Conservation (phyloP, 2,329 filamentous ascomycete species). For the Cyanodermella asteris region DNA sequence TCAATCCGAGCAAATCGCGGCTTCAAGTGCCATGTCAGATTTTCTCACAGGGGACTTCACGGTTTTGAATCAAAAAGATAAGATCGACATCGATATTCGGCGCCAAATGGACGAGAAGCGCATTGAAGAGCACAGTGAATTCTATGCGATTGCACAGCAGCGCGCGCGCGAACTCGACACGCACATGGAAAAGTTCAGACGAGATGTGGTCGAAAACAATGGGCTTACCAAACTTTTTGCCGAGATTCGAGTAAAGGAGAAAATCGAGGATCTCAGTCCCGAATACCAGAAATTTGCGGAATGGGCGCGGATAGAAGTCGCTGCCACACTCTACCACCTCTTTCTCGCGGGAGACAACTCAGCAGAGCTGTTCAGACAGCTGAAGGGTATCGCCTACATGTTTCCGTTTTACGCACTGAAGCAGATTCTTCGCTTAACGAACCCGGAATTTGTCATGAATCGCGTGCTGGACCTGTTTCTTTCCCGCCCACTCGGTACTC, state of each 20-base stretch:
- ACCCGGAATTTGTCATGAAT: conserved; percentile 94
- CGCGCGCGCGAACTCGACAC: conserved; percentile 83
- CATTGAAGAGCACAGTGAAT: conserved; percentile 76
- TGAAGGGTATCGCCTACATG: conserved; percentile 81
- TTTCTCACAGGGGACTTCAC: conserved; percentile 60
- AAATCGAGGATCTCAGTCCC: conserved; percentile 68
- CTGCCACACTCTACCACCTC: conserved; percentile 86
- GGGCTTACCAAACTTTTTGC: conserved; percentile 81
- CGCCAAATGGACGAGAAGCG: conserved; percentile 72
- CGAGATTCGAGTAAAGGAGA: conserved; percentile 78
- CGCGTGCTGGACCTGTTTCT: conserved; percentile 85
- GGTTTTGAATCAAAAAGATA: conserved; percentile 57
- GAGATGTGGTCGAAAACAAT: conserved; percentile 51
- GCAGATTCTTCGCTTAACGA: conserved; percentile 90
- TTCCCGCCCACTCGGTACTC: conserved; percentile 77
- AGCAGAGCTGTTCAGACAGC: conserved; percentile 82
- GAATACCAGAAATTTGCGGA: conserved; percentile 98
- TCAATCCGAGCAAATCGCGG: conserved; percentile 63
- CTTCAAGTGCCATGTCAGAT: conserved; percentile 61
- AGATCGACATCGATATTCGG: conserved; percentile 55
- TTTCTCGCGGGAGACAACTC: conserved; percentile 98
- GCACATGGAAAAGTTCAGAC: conserved; percentile 73
- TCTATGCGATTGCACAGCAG: conserved; percentile 85
- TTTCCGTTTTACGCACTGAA: conserved; percentile 87
- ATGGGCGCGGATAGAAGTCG: conserved; percentile 92